Conservation (phyloP, 1,284 basidiomycete genomes). For the Anthracocystis walkeri region DNA sequence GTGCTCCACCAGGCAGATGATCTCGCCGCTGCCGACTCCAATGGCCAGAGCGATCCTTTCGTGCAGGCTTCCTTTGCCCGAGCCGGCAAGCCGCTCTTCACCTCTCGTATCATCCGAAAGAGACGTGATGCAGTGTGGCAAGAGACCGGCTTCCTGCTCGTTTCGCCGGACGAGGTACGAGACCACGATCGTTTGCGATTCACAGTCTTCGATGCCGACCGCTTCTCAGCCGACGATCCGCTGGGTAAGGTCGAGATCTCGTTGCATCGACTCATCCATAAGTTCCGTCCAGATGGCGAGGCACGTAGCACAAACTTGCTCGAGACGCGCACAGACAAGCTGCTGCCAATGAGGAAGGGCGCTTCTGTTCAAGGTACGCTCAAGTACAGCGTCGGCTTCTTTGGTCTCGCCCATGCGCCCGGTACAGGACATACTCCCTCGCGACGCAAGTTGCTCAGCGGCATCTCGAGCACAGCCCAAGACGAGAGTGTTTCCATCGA, state of each 20-base stretch:
- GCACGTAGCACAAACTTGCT: conserved; percentile 42
- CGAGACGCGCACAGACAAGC: conserved; percentile 53
- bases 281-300: conserved; percentile 28
- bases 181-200: conserved; percentile 60
- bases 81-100: conserved; percentile 61
- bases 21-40: conserved; percentile 59
- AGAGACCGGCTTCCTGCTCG: conserved; percentile 57
- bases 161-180: conserved; percentile 60
- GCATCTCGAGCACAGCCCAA: conserved; percentile 22
- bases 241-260: conserved; percentile 63
- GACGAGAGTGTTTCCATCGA: conserved; percentile 28
- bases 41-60: conserved; percentile 64
- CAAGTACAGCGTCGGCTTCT: conserved; percentile 63
- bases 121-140: conserved; percentile 60
- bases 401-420: conserved; percentile 49
- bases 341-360: conserved; percentile 57
- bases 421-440: conserved; percentile 39
- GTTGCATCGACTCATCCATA: conserved; percentile 54
- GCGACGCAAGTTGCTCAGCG: conserved; percentile 43
- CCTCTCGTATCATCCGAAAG: conserved; percentile 54
- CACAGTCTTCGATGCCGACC: conserved; percentile 63
- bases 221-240: conserved; percentile 66
- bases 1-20: conserved; percentile 60
- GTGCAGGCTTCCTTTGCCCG: conserved; percentile 57
- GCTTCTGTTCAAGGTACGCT: conserved; percentile 50